Evolutionary conservation across 2,329 filamentous ascomycete genomes (phyloP).

Genomic region (Xylaria sp.): DNA sequence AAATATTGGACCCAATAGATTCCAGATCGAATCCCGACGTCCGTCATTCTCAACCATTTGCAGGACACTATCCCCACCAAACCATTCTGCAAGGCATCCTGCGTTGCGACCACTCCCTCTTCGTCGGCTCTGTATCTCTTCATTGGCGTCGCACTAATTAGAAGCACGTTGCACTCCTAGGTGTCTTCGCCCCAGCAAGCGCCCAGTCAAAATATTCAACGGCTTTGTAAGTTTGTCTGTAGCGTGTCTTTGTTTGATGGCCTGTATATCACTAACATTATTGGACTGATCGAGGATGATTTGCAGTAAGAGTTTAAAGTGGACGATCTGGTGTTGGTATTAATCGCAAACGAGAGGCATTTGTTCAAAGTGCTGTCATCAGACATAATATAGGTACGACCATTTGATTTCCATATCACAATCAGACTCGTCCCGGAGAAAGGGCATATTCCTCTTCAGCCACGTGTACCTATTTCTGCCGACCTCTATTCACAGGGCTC

Average conservation of each 20-base stretch:
- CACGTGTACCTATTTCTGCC: conserved; percentile 29
- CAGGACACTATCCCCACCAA: conserved; percentile 33
- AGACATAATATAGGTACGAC: conserved; percentile 35
- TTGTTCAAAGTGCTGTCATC: conserved; percentile 10
- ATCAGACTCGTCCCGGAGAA: conserved; percentile 26
- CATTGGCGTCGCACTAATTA: conserved; percentile 21
- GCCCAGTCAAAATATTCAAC: not conserved
- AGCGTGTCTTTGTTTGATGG: not conserved
- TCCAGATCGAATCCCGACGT: conserved; percentile 41
- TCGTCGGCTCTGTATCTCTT: conserved; percentile 19
- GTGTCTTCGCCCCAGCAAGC: not conserved
- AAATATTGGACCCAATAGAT: conserved; percentile 44
- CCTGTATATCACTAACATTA: not conserved
- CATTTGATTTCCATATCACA: conserved; percentile 38
- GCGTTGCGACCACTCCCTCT: conserved; percentile 39
- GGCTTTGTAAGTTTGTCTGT: conserved; percentile 22
- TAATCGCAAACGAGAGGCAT: conserved; percentile 3
- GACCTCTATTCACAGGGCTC: conserved; percentile 6
- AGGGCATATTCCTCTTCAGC: conserved; percentile 26
- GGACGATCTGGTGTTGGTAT: not conserved
- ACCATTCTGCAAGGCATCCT: conserved; percentile 41
- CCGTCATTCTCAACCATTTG: conserved; percentile 37
- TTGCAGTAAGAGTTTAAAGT: not conserved
- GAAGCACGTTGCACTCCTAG: conserved; percentile 8
- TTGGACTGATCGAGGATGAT: conserved; percentile 15